Percentiles rank a stretch among this genome's conserved stretches.
Conservation (phyloP, 352 stramenopile species). For the Pythium oligandrum region DNA sequence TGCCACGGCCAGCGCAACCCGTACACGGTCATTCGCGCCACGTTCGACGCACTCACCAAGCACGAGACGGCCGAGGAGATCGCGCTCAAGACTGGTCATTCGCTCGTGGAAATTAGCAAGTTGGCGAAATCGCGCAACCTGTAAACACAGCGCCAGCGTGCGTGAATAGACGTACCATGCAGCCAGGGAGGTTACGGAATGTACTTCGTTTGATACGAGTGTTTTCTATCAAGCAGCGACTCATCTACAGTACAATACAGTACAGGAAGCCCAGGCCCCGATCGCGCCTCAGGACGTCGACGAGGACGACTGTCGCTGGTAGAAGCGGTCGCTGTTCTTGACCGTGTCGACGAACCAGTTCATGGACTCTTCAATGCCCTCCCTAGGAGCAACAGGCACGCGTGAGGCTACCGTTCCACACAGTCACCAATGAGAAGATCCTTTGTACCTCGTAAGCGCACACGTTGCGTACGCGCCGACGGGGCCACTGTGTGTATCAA, state of each 20-base stretch:
- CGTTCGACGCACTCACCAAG: conserved; percentile 92
- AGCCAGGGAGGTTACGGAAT: conserved; percentile 3
- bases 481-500: conserved; percentile 32
- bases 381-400: conserved; percentile 14
- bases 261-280: too few relatives aligned
- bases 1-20: conserved; percentile 92
- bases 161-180: conserved; percentile 20
- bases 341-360: conserved; percentile 71
- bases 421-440: background rate
- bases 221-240: too few relatives aligned
- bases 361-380: conserved; percentile 66
- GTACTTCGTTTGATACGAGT: background rate
- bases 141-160: background rate
- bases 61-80: conserved; percentile 94
- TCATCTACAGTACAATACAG: too few relatives aligned
- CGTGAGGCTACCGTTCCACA: too few relatives aligned
- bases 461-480: conserved; percentile 52
- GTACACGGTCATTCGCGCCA: conserved; percentile 93
- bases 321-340: conserved; percentile 67
- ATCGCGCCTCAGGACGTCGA: too few relatives aligned
- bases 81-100: conserved; percentile 89
- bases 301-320: conserved; percentile 7
- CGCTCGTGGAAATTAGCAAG: conserved; percentile 76
- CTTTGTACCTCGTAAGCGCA: conserved; percentile 44
- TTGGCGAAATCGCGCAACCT: conserved; percentile 65